Base-by-base conservation (phyloP, 2,329 filamentous ascomycete species). In the Chaetomium globosum region DNA sequence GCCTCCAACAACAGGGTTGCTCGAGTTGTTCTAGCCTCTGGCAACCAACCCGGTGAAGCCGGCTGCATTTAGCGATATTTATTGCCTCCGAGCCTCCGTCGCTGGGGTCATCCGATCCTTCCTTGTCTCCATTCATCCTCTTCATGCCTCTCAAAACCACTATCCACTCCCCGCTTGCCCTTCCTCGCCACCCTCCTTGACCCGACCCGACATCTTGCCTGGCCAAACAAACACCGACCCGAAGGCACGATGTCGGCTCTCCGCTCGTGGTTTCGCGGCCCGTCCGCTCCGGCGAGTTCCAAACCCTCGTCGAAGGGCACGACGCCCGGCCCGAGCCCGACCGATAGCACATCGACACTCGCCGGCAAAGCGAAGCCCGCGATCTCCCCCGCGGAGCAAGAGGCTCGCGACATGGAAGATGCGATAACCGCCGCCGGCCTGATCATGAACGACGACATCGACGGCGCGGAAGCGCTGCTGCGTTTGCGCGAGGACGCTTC, bases 401-500 rank as follows among this genome's bases (percentile, higher is more conserved):
- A 87, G 73, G 78, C 82, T 67, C 77, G 78, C 51, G 80, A 88
- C 72, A 82, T 90, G 70, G 78, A 83, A 69, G 82, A 85, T 70
- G 87, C 86, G 69, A 84, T 89, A 80, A 76, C 74, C 75, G 89
- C 90, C 48, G 87, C 89, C 4, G 83, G 85, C 9, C 80, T 91
- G 64, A 91, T 97, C 71, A 89, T 97, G 83, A 89, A 95, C 74
- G 93, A 97, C 78, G 92, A 98, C 78, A 89, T 98, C 66, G 90
- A 92, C 43, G 88, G 86, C 48, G 95, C 95, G 6, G 91, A 96
- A 78, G 82, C 82, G 66, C 86, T 87, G 53, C 83, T 99, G 31
- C 86, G 87, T 51, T 82, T 97, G 43, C 84, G 85, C 59, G 85
- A 89, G 70, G 89, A 90, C 53, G 84, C 85, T 70, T 97, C 93